These are phyloP conservation scores for Nannizziopsis arthrosporioides DNA, from an alignment of 2,329 filamentous ascomycete species.

Conservation along the genomic window DNA sequence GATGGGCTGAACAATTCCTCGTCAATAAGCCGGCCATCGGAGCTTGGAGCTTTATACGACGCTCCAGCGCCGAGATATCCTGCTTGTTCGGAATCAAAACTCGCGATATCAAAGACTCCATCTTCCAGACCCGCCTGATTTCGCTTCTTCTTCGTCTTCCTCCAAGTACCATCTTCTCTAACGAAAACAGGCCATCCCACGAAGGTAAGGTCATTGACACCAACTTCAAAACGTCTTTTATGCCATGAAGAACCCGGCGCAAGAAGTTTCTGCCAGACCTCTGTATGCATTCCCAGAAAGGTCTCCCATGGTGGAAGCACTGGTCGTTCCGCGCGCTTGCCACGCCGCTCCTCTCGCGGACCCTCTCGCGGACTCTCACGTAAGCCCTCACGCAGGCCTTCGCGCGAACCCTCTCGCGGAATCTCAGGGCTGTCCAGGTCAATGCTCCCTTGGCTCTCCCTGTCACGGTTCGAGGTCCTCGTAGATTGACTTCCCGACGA, in stretches of 20 bases:
- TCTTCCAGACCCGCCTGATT: conserved; percentile 22
- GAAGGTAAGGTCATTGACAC: conserved; percentile 66
- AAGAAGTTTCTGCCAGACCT: conserved; percentile 67
- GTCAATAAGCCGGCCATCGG: not conserved
- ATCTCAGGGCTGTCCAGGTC: not conserved
- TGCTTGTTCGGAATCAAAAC: conserved; percentile 21
- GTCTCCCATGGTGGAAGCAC: conserved; percentile 41
- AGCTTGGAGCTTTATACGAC: not conserved
- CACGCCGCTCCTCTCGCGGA: not conserved
- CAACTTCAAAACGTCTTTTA: conserved; percentile 71
- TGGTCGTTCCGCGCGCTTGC: conserved; percentile 14
- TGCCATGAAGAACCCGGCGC: conserved; percentile 65
- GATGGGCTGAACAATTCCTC: conserved; percentile 1
- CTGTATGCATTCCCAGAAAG: conserved; percentile 61
- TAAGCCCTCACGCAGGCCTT: not conserved
- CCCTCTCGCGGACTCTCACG: no score
- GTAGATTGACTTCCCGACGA: conserved; percentile 5
- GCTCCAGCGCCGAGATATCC: not conserved
- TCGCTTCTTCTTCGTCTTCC: conserved; percentile 39
- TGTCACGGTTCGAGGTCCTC: not conserved
- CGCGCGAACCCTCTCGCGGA: not conserved
- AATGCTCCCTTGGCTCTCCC: not conserved
- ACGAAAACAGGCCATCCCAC: conserved; percentile 76
- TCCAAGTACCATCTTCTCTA: conserved; percentile 65
- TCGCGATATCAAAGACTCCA: conserved; percentile 15